These are phyloP conservation scores for Neostapfia colusana DNA, from an alignment of 176 grass and related monocot species.

Conservation along the genomic window DNA sequence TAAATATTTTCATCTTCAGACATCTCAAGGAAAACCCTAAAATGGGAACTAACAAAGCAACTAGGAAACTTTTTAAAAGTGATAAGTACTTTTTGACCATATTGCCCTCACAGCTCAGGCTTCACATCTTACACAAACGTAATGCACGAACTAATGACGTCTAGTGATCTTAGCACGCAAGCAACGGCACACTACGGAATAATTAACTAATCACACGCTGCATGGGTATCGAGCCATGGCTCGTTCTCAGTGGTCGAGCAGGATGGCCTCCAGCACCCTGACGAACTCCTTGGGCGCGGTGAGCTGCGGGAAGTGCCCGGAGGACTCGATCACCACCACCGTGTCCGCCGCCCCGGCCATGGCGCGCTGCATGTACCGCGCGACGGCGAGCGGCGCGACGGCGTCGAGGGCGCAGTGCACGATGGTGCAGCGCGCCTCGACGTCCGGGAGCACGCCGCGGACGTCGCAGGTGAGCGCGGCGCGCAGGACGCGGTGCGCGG, in stretches of 20 bases:
- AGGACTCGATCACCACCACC: conserved; percentile 49
- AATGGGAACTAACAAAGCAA: background rate
- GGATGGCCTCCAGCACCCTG: conserved; percentile 48
- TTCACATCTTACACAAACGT: conserved; percentile 12
- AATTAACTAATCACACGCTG: background rate
- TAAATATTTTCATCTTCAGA: background rate
- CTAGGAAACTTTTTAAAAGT: background rate
- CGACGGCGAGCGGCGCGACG: conserved; percentile 57
- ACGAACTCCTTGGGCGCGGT: conserved; percentile 52
- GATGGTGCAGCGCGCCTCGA: conserved; percentile 63
- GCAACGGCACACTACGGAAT: background rate
- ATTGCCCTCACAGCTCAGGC: background rate
- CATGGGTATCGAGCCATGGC: background rate
- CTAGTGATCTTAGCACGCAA: background rate
- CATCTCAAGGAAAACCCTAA: background rate
- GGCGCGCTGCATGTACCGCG: conserved; percentile 57
- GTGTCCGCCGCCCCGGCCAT: conserved; percentile 36
- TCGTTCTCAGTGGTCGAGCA: conserved; percentile 30
- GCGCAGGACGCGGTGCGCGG: conserved; percentile 48
- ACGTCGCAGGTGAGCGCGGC: conserved; percentile 64
- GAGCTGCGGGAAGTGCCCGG: conserved; percentile 79
- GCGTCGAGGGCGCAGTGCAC: conserved; percentile 53
- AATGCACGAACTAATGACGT: background rate
- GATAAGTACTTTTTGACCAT: background rate
- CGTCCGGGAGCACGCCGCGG: conserved; percentile 45